Conservation (phyloP, 768 basidiomycete genomes). For the Pisolithus microcarpus region DNA sequence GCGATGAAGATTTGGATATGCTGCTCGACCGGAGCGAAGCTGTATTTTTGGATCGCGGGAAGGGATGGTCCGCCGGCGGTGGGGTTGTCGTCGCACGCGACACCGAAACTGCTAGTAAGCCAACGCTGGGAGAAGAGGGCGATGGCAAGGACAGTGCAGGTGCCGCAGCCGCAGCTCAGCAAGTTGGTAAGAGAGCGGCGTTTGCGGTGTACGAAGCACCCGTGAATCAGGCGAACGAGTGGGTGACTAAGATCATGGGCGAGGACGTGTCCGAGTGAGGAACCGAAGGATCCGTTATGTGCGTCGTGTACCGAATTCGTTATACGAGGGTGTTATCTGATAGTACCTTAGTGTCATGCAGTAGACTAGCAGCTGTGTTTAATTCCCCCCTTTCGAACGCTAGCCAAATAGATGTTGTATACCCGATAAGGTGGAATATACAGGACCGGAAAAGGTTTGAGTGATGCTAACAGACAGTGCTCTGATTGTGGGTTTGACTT, state of each 20-base stretch:
- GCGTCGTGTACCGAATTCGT: no score
- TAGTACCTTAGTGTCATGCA: background rate
- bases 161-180: conserved; percentile 6
- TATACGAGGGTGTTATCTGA: background rate
- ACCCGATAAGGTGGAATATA: no score
- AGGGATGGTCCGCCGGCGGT: conserved; percentile 52
- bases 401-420: no score
- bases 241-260: conserved; percentile 63
- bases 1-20: conserved; percentile 72
- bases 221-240: conserved; percentile 55
- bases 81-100: background rate
- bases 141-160: conserved; percentile 11
- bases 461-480: no score
- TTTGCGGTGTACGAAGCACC: conserved; percentile 78
- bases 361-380: no score
- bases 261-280: conserved; percentile 24
- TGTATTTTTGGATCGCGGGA: conserved; percentile 62
- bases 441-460: no score
- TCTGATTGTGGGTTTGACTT: no score
- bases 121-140: conserved; percentile 25
- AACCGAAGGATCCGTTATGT: background rate
- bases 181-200: conserved; percentile 38
- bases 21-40: conserved; percentile 74
- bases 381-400: no score
- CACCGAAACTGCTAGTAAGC: no score